A percentile compares a stretch with the other conserved stretches of the same genome.
phyloP scores from a whole-genome alignment of 2,329 filamentous ascomycete species.

The Sporothrix mexicana region DNA sequence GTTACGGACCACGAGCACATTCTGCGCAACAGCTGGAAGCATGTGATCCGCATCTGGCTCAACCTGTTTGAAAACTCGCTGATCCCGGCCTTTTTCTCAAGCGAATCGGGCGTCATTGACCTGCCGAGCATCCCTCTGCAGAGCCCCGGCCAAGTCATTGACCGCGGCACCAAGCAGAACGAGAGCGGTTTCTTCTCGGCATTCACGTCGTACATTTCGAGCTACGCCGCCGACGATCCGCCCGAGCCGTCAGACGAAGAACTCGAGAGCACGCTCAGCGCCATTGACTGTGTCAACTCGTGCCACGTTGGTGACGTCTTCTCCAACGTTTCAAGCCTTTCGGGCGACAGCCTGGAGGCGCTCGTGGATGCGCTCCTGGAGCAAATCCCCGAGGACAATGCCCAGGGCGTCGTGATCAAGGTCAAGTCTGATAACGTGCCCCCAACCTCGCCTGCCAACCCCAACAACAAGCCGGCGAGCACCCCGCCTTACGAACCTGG shows the following conservation, averaged over 20 bases:
- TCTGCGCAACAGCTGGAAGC: slow-evolving; percentile 76
- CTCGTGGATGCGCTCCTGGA: slow-evolving; percentile 76
- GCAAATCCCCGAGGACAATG: slow-evolving; percentile 83
- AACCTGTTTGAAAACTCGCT: slow-evolving; percentile 97
- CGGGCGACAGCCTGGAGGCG: slow-evolving; percentile 46
- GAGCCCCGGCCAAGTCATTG: slow-evolving; percentile 88
- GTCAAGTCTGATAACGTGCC: slow-evolving; percentile 85
- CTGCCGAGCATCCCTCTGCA: slow-evolving; percentile 86
- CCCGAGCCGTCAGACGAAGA: slow-evolving; percentile 97
- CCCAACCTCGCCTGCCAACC: slow-evolving; percentile 58
- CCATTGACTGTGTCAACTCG: slow-evolving; percentile 90
- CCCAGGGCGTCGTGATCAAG: slow-evolving; percentile 78
- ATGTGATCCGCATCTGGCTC: slow-evolving; percentile 89
- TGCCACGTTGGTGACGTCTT: slow-evolving; percentile 86
- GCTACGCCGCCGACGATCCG: slow-evolving; percentile 96
- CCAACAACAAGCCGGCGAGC: slow-evolving; percentile 58
- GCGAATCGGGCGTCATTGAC: slow-evolving; percentile 67
- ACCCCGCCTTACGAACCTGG: slow-evolving; percentile 80
- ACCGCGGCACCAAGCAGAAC: slow-evolving; percentile 76
- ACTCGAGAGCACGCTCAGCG: slow-evolving; percentile 91
- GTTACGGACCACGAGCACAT: slow-evolving; percentile 82
- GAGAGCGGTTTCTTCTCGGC: slow-evolving; percentile 91
- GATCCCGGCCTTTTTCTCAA: slow-evolving; percentile 77
- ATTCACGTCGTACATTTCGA: slow-evolving; percentile 96
- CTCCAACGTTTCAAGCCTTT: slow-evolving; percentile 69